These are phyloP conservation scores for Lachnellula suecica DNA, from an alignment of 2,329 filamentous ascomycete genomes.

Conservation along the genomic window DNA sequence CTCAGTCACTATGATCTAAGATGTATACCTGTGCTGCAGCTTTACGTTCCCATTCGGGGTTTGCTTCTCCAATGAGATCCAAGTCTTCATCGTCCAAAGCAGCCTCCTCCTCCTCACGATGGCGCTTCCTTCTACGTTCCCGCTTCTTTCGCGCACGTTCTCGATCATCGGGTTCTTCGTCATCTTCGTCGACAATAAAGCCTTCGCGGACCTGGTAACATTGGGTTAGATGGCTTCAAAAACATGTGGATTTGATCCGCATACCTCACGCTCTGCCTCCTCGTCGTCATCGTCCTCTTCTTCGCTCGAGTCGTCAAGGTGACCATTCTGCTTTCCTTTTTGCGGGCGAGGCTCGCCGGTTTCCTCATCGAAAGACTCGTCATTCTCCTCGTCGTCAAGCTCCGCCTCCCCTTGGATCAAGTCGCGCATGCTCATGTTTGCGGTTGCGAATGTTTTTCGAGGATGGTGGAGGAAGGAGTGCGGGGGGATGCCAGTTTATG, in stretches of 20 bases:
- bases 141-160: conserved; percentile 59
- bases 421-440: conserved; percentile 69
- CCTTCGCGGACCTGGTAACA: conserved; percentile 75
- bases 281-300: conserved; percentile 92
- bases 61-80: conserved; percentile 86
- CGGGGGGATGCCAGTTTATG: conserved; percentile 4
- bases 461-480: neutral
- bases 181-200: conserved; percentile 92
- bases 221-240: conserved; percentile 20
- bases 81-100: conserved; percentile 91
- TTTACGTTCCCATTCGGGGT: conserved; percentile 67
- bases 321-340: conserved; percentile 38
- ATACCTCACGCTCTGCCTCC: conserved; percentile 75
- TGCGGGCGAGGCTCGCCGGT: conserved; percentile 57
- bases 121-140: conserved; percentile 55
- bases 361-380: conserved; percentile 79
- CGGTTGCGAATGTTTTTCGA: conserved; percentile 11
- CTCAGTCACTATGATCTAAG: neutral
- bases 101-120: conserved; percentile 78
- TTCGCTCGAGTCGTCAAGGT: conserved; percentile 81
- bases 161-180: conserved; percentile 65
- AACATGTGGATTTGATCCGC: neutral
- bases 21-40: conserved; percentile 65
- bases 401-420: conserved; percentile 84
- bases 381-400: conserved; percentile 81